Conservation (phyloP, 1,284 basidiomycete genomes). For the Trichosporon coremiiforme region DNA sequence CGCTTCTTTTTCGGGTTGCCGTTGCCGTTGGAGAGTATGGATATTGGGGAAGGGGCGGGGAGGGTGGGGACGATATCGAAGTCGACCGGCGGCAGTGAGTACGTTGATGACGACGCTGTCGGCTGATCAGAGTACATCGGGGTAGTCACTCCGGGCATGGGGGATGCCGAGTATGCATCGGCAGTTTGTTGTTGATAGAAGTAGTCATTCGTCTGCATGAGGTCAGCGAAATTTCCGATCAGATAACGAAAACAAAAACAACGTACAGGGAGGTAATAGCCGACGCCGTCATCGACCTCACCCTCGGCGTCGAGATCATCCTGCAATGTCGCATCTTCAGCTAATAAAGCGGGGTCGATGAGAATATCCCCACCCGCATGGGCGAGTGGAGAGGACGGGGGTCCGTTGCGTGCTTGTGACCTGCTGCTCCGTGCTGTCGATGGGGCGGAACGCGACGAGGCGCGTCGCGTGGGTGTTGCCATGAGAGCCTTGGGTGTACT, state of each 20-base stretch:
- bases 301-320: slow-evolving; percentile 35
- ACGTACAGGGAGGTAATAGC: slow-evolving; percentile 34
- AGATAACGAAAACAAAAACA: slow-evolving; percentile 9
- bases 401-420: slow-evolving; percentile 10
- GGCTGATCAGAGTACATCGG: slow-evolving; percentile 12
- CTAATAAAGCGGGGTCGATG: slow-evolving; percentile 30
- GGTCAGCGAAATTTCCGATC: slow-evolving; percentile 20
- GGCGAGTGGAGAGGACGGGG: slow-evolving; percentile 22
- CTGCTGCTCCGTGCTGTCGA: slow-evolving; percentile 27
- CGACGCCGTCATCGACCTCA: slow-evolving; percentile 33
- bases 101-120: slow-evolving; percentile 25
- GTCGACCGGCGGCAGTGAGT: slow-evolving; percentile 26
- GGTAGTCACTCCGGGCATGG: slow-evolving; percentile 14
- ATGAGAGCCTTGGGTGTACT: slow-evolving; percentile 18
- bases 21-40: slow-evolving; percentile 20
- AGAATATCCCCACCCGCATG: slow-evolving; percentile 23
- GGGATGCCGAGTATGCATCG: slow-evolving; percentile 15
- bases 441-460: slow-evolving; percentile 30
- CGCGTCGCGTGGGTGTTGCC: slow-evolving; percentile 31
- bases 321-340: slow-evolving; percentile 23
- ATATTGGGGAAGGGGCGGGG: slow-evolving; percentile 22
- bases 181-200: slow-evolving; percentile 24
- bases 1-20: slow-evolving; percentile 11
- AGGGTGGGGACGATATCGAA: slow-evolving; percentile 21
- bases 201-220: slow-evolving; percentile 27